Conservation (phyloP, 306 rosid species). For the Dalbergia oliveri region DNA sequence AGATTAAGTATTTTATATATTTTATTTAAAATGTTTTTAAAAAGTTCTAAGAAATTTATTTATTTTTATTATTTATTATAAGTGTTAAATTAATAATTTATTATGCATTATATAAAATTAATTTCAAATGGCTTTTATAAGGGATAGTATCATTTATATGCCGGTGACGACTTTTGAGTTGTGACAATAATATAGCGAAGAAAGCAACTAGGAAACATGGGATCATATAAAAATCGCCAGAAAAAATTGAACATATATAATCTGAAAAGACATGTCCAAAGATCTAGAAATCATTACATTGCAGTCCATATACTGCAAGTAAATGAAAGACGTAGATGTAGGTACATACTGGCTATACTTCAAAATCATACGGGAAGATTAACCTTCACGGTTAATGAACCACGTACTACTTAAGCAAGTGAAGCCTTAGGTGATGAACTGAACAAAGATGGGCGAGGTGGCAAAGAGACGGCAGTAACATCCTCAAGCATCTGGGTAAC, state of each 20-base stretch:
- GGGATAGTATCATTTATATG: too few species aligned
- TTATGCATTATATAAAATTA: too few species aligned
- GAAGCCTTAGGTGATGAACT: background rate
- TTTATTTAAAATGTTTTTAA: too few species aligned
- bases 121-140: too few species aligned
- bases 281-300: background rate
- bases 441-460: constrained; percentile 41
- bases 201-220: background rate
- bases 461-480: constrained; percentile 33
- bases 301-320: background rate
- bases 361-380: too few species aligned
- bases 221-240: background rate
- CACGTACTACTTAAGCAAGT: background rate
- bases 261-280: background rate
- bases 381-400: background rate
- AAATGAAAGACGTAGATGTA: background rate
- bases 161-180: too few species aligned
- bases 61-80: too few species aligned
- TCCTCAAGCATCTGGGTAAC: constrained; percentile 40
- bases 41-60: too few species aligned
- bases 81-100: too few species aligned
- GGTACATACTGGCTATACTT: background rate
- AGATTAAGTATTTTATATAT: too few species aligned
- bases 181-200: background rate
- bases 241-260: background rate